Evolutionary conservation across 805 yeast genomes (phyloP), one percentile per base, ranked within the genome.

Genomic region (Myxozyma sirexii): DNA sequence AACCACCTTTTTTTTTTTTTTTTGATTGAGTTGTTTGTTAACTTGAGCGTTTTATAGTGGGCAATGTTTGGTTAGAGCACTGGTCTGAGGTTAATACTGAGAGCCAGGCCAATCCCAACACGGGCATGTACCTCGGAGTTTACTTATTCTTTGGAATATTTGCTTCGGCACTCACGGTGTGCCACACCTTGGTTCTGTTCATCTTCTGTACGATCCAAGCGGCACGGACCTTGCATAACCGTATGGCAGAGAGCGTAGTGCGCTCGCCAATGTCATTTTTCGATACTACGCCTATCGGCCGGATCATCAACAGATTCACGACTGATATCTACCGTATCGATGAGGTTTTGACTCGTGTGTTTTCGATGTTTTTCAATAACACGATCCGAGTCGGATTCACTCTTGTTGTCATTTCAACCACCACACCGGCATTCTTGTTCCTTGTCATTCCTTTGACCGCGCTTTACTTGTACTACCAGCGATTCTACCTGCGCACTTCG

Each of bases 181-280:
- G 80, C 21, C 96, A 90, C 73, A 81, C 87, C 7, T 74, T 88
- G 37, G 78, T 86, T 56, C 79, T 88, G 71, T 87, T 92, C 90
- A 81, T 90, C 31, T 84, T 78, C 74, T 90, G 96, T 72, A 84
- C 96, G 1, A 87, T 93, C 68, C 83, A 83, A 57, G 96, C 94
- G 7, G 93, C 98, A 8, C 84, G 77, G 59, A 81, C 78, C 57
- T 70, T 77, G 27, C 98, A 92, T 73, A 81, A 85, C 62, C 74
- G 76, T 17, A 90, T 92, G 97, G 84, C 92, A 3, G 74, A 74
- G 38, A 71, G 82, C 56, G 94, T 92, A 13, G 74, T 93, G 60
- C 81, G 92, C 65, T 94, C 97, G 0, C 97, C 97, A 63, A 93
- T 92, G 97, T 82, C 90, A 33, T 92, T 93, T 73, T 92, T 92